Conservation (phyloP, 106 monocot genomes). For the Narthecium ossifragum region DNA sequence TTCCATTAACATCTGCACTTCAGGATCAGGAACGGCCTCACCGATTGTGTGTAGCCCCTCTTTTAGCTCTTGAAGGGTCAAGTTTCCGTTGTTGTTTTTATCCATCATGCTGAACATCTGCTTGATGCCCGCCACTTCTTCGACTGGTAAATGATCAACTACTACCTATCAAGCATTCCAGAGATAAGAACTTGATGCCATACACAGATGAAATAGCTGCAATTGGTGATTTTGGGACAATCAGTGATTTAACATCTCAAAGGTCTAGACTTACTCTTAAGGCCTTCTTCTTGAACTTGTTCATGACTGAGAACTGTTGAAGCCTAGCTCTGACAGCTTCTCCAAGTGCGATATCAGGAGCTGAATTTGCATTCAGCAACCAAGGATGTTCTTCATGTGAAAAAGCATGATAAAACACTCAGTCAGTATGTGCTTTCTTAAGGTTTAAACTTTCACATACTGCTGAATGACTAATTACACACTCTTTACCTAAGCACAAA, state of each 20-base stretch:
- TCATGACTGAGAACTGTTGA: slow-evolving; percentile 30
- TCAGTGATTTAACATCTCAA: no score
- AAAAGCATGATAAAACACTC: background rate
- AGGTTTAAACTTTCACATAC: no score
- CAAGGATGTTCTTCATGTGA: slow-evolving; percentile 28
- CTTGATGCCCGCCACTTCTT: slow-evolving; percentile 46
- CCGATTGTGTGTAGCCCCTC: slow-evolving; percentile 52
- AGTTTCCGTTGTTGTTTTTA: slow-evolving; percentile 57
- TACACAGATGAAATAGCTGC: no score
- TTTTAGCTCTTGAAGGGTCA: slow-evolving; percentile 67
- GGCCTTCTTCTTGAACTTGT: slow-evolving; percentile 37
- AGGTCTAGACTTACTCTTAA: slow-evolving; percentile 16
- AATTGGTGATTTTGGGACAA: no score
- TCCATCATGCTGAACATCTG: slow-evolving; percentile 70
- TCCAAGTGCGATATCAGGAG: slow-evolving; percentile 24
- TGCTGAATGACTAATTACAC: no score
- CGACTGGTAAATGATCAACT: slow-evolving; percentile 43
- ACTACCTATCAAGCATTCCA: slow-evolving; percentile 41
- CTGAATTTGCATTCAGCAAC: slow-evolving; percentile 18
- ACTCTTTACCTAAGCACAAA: no score
- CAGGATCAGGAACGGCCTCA: slow-evolving; percentile 39
- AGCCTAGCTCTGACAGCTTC: slow-evolving; percentile 25
- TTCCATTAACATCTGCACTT: slow-evolving; percentile 60
- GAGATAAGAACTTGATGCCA: no score
- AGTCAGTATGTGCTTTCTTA: no score